A percentile compares a stretch with the other conserved stretches of the same genome.
phyloP scores from a whole-genome alignment of 129 eudicot species.

The Lonicera japonica region DNA sequence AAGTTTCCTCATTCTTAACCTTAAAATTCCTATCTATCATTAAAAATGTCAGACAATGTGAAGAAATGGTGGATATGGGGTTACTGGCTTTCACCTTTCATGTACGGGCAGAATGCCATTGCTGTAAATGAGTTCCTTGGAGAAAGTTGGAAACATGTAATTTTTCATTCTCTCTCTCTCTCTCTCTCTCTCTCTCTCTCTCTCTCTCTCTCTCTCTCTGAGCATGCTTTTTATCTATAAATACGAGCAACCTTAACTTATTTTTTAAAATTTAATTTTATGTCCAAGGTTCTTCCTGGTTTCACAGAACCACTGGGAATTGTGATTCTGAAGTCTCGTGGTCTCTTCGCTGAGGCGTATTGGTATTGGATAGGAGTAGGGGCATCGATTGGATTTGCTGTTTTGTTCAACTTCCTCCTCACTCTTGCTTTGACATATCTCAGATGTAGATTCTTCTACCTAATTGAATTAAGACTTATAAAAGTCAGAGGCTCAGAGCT shows the following conservation, averaged over 20 bases:
- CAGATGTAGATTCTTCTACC: slow-evolving; percentile 35
- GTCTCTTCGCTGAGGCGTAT: slow-evolving; percentile 41
- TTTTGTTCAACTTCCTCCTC: slow-evolving; percentile 39
- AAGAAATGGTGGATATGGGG: slow-evolving; percentile 59
- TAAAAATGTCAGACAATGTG: slow-evolving; percentile 24
- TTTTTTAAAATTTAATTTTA: neutral
- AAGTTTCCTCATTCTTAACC: too few relatives aligned
- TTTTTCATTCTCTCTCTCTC: neutral
- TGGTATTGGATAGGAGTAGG: slow-evolving; percentile 72
- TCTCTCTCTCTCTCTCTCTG: neutral
- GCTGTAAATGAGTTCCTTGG: slow-evolving; percentile 53
- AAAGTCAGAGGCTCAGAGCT: too few relatives aligned
- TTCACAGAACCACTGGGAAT: slow-evolving; percentile 34
- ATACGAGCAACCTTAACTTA: neutral
- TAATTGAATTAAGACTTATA: neutral
- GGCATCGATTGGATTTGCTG: slow-evolving; percentile 44
- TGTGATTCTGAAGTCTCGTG: slow-evolving; percentile 40
- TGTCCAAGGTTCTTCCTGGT: slow-evolving; percentile 15
- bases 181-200: neutral
- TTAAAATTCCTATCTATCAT: too few relatives aligned
- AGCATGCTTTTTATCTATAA: neutral
- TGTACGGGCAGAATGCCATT: slow-evolving; percentile 56
- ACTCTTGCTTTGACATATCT: slow-evolving; percentile 44
- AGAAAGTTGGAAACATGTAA: slow-evolving; percentile 48
- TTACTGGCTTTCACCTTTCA: slow-evolving; percentile 55